Evolutionary conservation across 208 protist genomes (phyloP).

Genomic region (Acanthamoeba triangularis): DNA sequence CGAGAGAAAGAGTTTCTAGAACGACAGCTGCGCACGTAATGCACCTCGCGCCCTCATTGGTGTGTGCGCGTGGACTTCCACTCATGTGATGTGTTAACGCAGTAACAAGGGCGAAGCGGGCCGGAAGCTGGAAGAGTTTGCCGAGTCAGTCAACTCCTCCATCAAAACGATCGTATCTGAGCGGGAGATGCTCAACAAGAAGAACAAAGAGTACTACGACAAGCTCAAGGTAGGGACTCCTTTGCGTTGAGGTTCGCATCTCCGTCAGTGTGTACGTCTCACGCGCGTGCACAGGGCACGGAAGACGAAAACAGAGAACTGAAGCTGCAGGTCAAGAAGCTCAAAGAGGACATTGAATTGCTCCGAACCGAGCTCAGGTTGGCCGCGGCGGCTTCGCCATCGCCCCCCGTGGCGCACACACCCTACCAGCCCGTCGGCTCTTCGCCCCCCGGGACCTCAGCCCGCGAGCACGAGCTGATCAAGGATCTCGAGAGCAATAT

Average conservation of each 20-base stretch:
- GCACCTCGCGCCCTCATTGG: too few relatives aligned
- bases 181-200: conserved; percentile 32
- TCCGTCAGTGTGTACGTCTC: too few relatives aligned
- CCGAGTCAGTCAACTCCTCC: conserved; percentile 49
- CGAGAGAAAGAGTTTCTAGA: conserved; percentile 59
- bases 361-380: background rate
- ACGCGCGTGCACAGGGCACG: background rate
- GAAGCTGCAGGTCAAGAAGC: background rate
- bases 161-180: conserved; percentile 62
- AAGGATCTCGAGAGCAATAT: conserved; percentile 65
- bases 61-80: too few relatives aligned
- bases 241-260: too few relatives aligned
- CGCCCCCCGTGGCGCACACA: background rate
- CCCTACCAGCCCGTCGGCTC: background rate
- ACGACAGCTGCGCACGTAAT: conserved; percentile 43
- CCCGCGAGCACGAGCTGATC: conserved; percentile 39
- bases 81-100: background rate
- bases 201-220: conserved; percentile 22
- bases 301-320: conserved; percentile 15
- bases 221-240: background rate
- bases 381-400: background rate
- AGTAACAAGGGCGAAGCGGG: conserved; percentile 58
- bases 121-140: conserved; percentile 58
- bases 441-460: background rate
- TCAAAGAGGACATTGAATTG: background rate